A percentile compares a stretch with the other conserved stretches of the same genome.
phyloP scores from a whole-genome alignment of 2,329 filamentous ascomycete genomes.

The Aquanectria penicillioides region DNA sequence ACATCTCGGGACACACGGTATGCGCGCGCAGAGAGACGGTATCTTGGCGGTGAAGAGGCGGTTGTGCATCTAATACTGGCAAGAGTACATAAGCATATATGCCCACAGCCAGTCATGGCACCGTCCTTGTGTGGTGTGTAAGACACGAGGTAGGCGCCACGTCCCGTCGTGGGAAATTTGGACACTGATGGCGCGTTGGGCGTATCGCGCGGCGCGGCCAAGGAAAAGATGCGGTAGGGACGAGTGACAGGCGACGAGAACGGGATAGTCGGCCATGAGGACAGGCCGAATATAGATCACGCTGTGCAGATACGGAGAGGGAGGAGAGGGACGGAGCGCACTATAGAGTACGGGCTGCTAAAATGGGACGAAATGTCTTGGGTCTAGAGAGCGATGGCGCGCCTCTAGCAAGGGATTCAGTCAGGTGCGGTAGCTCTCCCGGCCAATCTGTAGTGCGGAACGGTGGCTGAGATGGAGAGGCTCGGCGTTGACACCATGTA shows the following conservation, averaged over 20 bases:
- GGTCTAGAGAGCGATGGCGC: neutral
- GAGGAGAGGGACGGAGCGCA: neutral
- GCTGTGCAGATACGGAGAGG: neutral
- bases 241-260: neutral
- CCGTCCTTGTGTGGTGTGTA: neutral
- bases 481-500: neutral
- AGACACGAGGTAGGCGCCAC: neutral
- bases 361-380: conserved; percentile 3
- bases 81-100: too few relatives aligned
- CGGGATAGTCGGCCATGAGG: neutral
- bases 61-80: too few relatives aligned
- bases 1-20: too few relatives aligned
- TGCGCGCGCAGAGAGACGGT: too few relatives aligned
- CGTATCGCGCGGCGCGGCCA: conserved; percentile 9
- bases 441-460: neutral
- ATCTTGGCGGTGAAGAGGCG: too few relatives aligned
- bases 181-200: neutral
- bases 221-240: neutral
- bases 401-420: neutral
- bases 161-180: conserved; percentile 1
- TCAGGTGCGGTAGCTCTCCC: conserved; percentile 2
- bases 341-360: conserved; percentile 3
- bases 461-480: neutral
- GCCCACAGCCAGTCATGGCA: too few relatives aligned
- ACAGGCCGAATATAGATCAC: conserved; percentile 1